These are phyloP conservation scores for Rhynchospora tenuis DNA, from an alignment of 176 grass and related monocot genomes.

Conservation along the genomic window DNA sequence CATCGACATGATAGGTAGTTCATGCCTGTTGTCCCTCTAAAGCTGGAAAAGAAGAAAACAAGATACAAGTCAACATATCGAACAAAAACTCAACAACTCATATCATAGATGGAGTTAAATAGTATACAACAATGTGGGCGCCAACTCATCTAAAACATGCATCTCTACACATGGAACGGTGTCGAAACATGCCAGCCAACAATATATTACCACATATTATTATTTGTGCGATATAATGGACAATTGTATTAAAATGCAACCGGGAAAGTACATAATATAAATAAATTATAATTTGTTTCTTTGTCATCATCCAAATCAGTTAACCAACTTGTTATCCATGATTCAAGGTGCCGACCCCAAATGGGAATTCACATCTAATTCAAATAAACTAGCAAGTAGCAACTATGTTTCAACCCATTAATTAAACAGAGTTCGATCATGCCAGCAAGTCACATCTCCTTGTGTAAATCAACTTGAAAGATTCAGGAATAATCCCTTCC, in stretches of 20 bases:
- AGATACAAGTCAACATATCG: neutral
- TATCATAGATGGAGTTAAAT: neutral
- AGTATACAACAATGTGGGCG: neutral
- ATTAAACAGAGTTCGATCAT: neutral
- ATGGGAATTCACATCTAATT: neutral
- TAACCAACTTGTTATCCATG: neutral
- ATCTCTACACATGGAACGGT: neutral
- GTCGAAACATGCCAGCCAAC: neutral
- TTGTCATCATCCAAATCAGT: neutral
- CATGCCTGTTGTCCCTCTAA: neutral
- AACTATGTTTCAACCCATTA: neutral
- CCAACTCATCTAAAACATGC: neutral
- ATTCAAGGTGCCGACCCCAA: neutral
- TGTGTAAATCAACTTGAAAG: neutral
- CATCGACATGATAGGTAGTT: neutral
- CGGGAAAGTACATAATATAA: neutral
- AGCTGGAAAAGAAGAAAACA: neutral
- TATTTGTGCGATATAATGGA: neutral
- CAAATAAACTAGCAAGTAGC: neutral
- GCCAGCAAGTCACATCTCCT: neutral
- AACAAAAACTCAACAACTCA: neutral
- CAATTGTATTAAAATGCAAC: neutral
- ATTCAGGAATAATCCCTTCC: neutral
- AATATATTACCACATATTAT: neutral
- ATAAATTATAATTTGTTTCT: neutral